These are phyloP conservation scores for Pochonia chlamydosporia DNA, from an alignment of 2,329 filamentous ascomycete species.

Conservation along the genomic window DNA sequence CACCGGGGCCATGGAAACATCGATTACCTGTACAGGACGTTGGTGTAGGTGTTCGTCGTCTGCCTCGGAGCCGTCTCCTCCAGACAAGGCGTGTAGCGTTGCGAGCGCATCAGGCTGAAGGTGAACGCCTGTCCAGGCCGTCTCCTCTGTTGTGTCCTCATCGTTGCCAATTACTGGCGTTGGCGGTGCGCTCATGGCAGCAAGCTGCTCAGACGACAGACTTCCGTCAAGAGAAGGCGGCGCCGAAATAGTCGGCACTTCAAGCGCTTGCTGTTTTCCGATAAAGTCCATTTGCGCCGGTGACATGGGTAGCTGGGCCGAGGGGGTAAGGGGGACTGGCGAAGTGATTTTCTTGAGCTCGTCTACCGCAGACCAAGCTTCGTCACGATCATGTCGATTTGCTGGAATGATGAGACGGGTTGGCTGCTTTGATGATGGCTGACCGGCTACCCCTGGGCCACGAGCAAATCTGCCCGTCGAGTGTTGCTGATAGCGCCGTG, in stretches of 20 bases:
- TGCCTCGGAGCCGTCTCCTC: constrained; percentile 47
- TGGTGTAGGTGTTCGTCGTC: constrained; percentile 45
- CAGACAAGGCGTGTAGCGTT: constrained; percentile 68
- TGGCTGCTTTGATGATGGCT: constrained; percentile 29
- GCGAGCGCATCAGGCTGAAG: constrained; percentile 77
- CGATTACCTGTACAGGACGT: constrained; percentile 35
- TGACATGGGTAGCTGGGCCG: constrained; percentile 67
- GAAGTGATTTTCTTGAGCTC: constrained; percentile 45
- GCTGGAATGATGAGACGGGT: constrained; percentile 47
- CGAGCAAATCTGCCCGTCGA: constrained; percentile 31
- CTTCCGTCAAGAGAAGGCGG: constrained; percentile 89
- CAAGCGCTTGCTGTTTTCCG: constrained; percentile 52
- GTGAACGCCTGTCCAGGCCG: constrained; percentile 68
- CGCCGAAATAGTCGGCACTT: constrained; percentile 69
- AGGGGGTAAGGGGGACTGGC: constrained; percentile 58
- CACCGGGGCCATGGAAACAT: constrained; percentile 33
- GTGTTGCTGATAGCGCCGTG: constrained; percentile 18
- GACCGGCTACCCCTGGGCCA: constrained; percentile 27
- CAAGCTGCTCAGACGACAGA: constrained; percentile 80
- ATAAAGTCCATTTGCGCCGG: constrained; percentile 70
- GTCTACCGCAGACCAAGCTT: constrained; percentile 39
- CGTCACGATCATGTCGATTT: constrained; percentile 25
- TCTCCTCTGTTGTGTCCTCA: constrained; percentile 47
- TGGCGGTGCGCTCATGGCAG: constrained; percentile 73
- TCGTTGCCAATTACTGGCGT: constrained; percentile 66